phyloP scores from a whole-genome alignment of 495 filamentous ascomycete genomes.

The Aspergillus haitiensis region DNA sequence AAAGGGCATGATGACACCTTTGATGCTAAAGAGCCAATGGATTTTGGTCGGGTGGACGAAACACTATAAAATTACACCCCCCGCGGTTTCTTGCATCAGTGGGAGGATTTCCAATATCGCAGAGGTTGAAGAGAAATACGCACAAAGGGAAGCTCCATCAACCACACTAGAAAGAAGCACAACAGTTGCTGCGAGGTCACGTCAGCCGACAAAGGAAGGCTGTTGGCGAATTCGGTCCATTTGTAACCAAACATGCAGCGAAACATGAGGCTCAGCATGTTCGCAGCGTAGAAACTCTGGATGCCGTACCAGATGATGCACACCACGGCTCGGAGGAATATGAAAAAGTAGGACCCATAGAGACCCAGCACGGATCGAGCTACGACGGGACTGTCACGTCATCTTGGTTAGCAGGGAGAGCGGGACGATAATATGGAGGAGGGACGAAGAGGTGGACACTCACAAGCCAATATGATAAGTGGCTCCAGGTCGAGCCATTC shows the following conservation, averaged over 20 bases:
- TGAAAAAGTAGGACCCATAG: slow-evolving; percentile 9
- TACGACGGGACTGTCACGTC: not conserved
- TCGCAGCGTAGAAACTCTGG: slow-evolving; percentile 7
- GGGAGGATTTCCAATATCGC: no score
- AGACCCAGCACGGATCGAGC: slow-evolving; percentile 1
- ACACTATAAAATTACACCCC: not conserved
- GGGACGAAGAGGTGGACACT: not conserved
- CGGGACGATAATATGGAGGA: not conserved
- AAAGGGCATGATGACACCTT: slow-evolving; percentile 13
- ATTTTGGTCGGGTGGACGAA: slow-evolving; percentile 8
- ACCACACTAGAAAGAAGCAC: slow-evolving; percentile 14
- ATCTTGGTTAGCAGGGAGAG: not conserved
- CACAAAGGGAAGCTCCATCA: slow-evolving; percentile 7
- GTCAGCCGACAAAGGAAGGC: not conserved
- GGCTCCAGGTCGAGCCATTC: slow-evolving; percentile 8
- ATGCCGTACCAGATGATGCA: slow-evolving; percentile 17
- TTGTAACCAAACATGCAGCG: slow-evolving; percentile 6
- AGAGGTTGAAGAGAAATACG: not conserved
- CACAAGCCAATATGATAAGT: slow-evolving; percentile 15
- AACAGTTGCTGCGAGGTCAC: slow-evolving; percentile 8
- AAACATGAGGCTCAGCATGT: slow-evolving; percentile 5
- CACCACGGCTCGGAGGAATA: slow-evolving; percentile 12
- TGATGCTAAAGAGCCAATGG: slow-evolving; percentile 9
- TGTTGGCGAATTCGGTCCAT: slow-evolving; percentile 5
- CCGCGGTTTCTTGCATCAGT: not conserved